Base-by-base conservation (phyloP, 2,329 filamentous ascomycete genomes). In the Esteya vermicola region DNA sequence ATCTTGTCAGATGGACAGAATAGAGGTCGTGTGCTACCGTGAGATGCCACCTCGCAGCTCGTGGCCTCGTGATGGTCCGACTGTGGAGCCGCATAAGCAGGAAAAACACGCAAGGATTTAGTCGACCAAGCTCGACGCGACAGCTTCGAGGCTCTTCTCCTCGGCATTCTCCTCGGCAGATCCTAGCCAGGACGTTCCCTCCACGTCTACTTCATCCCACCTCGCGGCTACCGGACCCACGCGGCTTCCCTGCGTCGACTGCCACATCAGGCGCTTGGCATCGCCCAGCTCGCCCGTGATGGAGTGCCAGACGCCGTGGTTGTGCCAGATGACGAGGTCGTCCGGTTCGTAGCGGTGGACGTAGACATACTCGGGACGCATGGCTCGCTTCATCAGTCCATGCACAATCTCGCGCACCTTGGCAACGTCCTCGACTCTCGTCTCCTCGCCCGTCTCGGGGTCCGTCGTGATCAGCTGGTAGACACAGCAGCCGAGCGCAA, bases 241-340 rank as follows among this genome's bases (percentile, higher is more conserved):
- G 4, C 13, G 14, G 16, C 21, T 41, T 4, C 39, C 39, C 10
- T 41, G 23, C 13, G 39, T 27, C 12, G 39, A 33, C 18, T 41
- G 39, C 39, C 39, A 41, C 39, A 41, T 41, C 4, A 41, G 33
- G 4, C 39, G 33, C 33, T 36, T 41, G 2, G 14, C 20, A 4
- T 41, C 27, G 7, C 33, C 33, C 4, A 41, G 28, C 27, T 41
- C 33, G 27, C 39, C 39, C 10, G 39, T 41, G n/a, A 41, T 12
- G 13, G 39, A 41, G 16, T 41, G 39, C 39, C 27, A 37, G n/a
- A 41, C 39, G n/a, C 21, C 39, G 9, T 22, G 39, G 21, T 41
- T 41, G 33, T 41, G 39, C 33, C 33, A 41, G 6, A 41, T 41
- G 21, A 41, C 39, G 3, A 41, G 34, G n/a, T 41, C 39, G 14